phyloP scores from a whole-genome alignment of 1,139 yeast species.

The Fermentozyma sake region DNA sequence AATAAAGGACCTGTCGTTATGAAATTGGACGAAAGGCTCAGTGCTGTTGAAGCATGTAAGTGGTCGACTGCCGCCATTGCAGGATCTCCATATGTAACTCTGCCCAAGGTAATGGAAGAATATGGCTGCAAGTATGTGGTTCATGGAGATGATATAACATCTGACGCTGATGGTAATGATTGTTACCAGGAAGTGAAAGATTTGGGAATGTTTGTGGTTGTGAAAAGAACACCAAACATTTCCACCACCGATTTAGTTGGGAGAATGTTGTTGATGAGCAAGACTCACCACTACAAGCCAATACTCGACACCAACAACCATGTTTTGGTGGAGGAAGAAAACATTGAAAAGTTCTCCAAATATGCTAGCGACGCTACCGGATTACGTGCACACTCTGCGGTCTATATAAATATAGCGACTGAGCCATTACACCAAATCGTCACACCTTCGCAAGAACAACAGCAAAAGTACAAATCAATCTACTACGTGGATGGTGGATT shows the following conservation, averaged over 20 bases:
- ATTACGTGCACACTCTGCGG: slow-evolving; percentile 54
- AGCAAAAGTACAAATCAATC: slow-evolving; percentile 28
- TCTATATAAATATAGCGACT: slow-evolving; percentile 36
- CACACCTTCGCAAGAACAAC: slow-evolving; percentile 22
- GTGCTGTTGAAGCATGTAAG: slow-evolving; percentile 84
- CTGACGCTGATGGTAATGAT: slow-evolving; percentile 93
- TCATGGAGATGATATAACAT: slow-evolving; percentile 96
- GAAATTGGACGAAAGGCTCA: slow-evolving; percentile 71
- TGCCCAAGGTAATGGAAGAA: slow-evolving; percentile 70
- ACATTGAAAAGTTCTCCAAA: slow-evolving; percentile 32
- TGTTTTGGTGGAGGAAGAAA: slow-evolving; percentile 28
- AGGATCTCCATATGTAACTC: slow-evolving; percentile 93
- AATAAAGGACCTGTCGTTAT: slow-evolving; percentile 96
- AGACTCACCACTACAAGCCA: slow-evolving; percentile 51
- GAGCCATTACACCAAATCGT: slow-evolving; percentile 29
- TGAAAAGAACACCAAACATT: slow-evolving; percentile 88
- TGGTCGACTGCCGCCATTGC: slow-evolving; percentile 78
- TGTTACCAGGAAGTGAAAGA: slow-evolving; percentile 84
- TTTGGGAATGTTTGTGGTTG: slow-evolving; percentile 80
- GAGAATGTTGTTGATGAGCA: slow-evolving; percentile 68
- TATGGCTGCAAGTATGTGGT: slow-evolving; percentile 83
- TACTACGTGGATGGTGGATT: slow-evolving; percentile 80
- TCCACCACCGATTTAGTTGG: slow-evolving; percentile 94
- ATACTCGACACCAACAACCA: slow-evolving; percentile 22
- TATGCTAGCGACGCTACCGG: slow-evolving; percentile 75